phyloP scores from a whole-genome alignment of 176 grass and related monocot species.

The Saccharum spontaneum region DNA sequence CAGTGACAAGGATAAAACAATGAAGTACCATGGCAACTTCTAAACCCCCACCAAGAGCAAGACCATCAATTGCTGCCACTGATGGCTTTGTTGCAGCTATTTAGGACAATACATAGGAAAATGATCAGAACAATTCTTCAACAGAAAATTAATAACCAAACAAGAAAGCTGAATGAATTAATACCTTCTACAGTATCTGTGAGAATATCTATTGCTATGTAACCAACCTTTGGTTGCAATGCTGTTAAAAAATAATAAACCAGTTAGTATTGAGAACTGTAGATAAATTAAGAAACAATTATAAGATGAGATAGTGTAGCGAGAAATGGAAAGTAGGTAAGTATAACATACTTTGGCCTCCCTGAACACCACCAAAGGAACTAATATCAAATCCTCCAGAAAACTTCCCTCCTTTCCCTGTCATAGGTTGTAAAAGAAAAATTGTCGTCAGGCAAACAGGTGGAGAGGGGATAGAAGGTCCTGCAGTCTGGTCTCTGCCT shows the following conservation, averaged over 20 bases:
- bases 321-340: background rate
- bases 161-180: background rate
- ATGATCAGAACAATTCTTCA: slow-evolving; percentile 20
- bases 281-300: background rate
- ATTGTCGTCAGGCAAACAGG: background rate
- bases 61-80: slow-evolving; percentile 88
- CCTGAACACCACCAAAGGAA: slow-evolving; percentile 66
- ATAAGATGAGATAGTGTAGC: slow-evolving; percentile 1
- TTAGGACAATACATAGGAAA: slow-evolving; percentile 20
- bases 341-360: slow-evolving; percentile 54
- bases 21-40: slow-evolving; percentile 90
- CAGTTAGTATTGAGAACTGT: slow-evolving; percentile 8
- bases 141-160: slow-evolving; percentile 13
- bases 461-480: background rate
- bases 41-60: slow-evolving; percentile 90
- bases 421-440: slow-evolving; percentile 29
- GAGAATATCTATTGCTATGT: slow-evolving; percentile 80
- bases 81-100: slow-evolving; percentile 86
- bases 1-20: background rate
- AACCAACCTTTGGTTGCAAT: slow-evolving; percentile 73
- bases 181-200: slow-evolving; percentile 92
- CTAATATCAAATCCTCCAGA: slow-evolving; percentile 91
- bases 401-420: slow-evolving; percentile 79
- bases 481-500: background rate
- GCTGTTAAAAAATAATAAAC: slow-evolving; percentile 39